Evolutionary conservation across 768 basidiomycete genomes (phyloP).

Genomic region (Roridomyces roridus): DNA sequence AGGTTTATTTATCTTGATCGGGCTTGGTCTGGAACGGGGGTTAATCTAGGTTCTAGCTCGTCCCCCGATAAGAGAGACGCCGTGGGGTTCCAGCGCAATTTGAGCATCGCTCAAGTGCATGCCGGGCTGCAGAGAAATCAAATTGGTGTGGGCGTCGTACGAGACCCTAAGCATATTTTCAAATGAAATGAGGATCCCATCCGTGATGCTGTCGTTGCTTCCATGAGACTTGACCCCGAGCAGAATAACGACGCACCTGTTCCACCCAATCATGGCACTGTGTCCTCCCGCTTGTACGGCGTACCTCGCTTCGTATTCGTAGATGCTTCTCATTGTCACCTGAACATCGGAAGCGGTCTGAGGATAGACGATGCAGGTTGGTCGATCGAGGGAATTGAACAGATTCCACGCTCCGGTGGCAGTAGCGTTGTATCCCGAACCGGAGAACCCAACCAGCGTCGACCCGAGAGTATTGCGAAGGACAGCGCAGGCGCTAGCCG

Average conservation of each 20-base stretch:
- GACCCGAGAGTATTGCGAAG: too few relatives aligned
- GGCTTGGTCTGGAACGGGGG: too few relatives aligned
- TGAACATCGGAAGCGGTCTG: too few relatives aligned
- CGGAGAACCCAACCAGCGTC: slow-evolving; percentile 10
- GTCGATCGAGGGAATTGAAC: slow-evolving; percentile 42
- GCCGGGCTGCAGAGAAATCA: slow-evolving; percentile 47
- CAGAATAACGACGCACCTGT: slow-evolving; percentile 43
- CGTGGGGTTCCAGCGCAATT: slow-evolving; percentile 35
- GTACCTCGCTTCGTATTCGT: too few relatives aligned
- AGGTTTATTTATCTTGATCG: too few relatives aligned
- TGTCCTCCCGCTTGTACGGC: too few relatives aligned
- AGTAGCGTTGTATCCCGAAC: slow-evolving; percentile 14
- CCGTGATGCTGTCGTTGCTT: slow-evolving; percentile 35
- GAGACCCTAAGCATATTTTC: slow-evolving; percentile 34
- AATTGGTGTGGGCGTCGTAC: slow-evolving; percentile 39
- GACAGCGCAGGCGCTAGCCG: too few relatives aligned
- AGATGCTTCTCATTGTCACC: too few relatives aligned
- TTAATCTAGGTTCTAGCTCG: slow-evolving; percentile 3
- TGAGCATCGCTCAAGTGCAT: slow-evolving; percentile 46
- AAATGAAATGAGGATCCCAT: slow-evolving; percentile 46
- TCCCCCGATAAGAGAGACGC: slow-evolving; percentile 46
- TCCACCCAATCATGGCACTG: slow-evolving; percentile 51
- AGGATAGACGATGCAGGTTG: too few relatives aligned
- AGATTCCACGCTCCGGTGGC: slow-evolving; percentile 39
- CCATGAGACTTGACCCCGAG: neutral